Evolutionary conservation across 1,139 yeast species (phyloP), one percentile per base, ranked within the genome.

Genomic region (Diutina rugosa): DNA sequence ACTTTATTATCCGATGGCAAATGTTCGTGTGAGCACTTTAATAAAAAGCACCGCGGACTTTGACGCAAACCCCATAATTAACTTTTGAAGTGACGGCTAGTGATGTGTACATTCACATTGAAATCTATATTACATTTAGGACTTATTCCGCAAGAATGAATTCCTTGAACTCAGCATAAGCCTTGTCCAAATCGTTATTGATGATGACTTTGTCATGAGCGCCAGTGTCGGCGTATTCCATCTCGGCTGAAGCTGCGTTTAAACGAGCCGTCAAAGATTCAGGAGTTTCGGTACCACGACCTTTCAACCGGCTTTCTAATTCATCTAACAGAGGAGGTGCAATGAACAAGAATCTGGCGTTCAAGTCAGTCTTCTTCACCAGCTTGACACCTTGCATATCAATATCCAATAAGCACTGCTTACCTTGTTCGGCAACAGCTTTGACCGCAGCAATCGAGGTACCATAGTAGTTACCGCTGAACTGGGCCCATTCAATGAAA

Each of bases 301-400:
- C 86, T 56, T 78, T 80, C 65, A 95, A 81, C 71, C 99, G 83
- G 58, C 72, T 69, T 67, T 81, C 81, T 65, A 93, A 80, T 57
- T 77, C 81, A 56, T 87, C 96, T 63, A 90, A 74, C 44, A 95
- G 85, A 29, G 99, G 99, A 52, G 99, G 99, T 55, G 97, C 87
- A 61, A 93, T 70, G 67, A 95, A 93, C 63, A 95, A 73, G 70
- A 73, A 93, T 68, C 91, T 80, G 54, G 99, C 97, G 65, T 89
- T 82, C 65, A 93, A 78, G 62, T 82, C 82, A 18, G 96, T 84
- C 57, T 79, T 73, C 74, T 95, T 95, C 62, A 93, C 97, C 16
- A 90, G 79, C 74, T 87, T 85, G 64, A 93, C 99, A 61, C 99
- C 99, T 74, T 95, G 98, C 97, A 91, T 90, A 79, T 93, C 99